A percentile compares a stretch with the other conserved stretches of the same genome.
Conservation (phyloP, 2,329 filamentous ascomycete genomes). For the Lithohypha guttulata region DNA sequence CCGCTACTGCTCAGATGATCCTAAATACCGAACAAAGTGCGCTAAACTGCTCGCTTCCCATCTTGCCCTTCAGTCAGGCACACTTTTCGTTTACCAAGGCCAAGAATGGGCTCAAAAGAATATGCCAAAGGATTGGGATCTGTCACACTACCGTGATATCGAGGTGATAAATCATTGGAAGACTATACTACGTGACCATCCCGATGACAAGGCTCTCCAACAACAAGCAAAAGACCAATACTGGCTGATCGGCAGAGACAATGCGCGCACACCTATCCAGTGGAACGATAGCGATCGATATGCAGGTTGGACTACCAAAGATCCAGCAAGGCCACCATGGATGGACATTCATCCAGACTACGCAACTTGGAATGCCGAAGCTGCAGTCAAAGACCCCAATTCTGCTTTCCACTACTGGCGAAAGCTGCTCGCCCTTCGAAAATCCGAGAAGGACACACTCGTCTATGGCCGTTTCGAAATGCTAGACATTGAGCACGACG, state of each 20-base stretch:
- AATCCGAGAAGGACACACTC: conserved; percentile 47
- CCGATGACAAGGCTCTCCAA: conserved; percentile 9
- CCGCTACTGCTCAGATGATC: conserved; percentile 39
- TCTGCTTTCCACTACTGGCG: conserved; percentile 53
- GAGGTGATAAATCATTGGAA: conserved; percentile 42
- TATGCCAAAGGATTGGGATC: conserved; percentile 38
- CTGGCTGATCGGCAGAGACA: conserved; percentile 34
- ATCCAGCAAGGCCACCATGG: conserved; percentile 36
- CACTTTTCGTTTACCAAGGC: conserved; percentile 50
- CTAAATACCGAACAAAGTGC: conserved; percentile 33
- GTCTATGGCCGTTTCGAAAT: conserved; percentile 24
- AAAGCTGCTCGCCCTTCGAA: conserved; percentile 43
- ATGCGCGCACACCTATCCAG: conserved; percentile 58
- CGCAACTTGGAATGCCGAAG: conserved; percentile 45
- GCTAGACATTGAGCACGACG: conserved; percentile 12
- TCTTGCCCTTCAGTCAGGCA: conserved; percentile 40
- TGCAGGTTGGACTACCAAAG: conserved; percentile 48
- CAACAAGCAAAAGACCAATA: conserved; percentile 8
- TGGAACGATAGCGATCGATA: conserved; percentile 44
- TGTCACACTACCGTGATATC: conserved; percentile 33
- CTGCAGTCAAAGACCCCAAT: conserved; percentile 36
- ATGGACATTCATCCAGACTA: conserved; percentile 50
- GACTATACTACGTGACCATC: conserved; percentile 3
- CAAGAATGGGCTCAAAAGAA: conserved; percentile 54
- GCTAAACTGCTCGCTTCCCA: conserved; percentile 47